Percentiles rank a stretch among this genome's conserved stretches.
Conservation (phyloP, 2,329 filamentous ascomycete species). For the Acrocalymma vagum region DNA sequence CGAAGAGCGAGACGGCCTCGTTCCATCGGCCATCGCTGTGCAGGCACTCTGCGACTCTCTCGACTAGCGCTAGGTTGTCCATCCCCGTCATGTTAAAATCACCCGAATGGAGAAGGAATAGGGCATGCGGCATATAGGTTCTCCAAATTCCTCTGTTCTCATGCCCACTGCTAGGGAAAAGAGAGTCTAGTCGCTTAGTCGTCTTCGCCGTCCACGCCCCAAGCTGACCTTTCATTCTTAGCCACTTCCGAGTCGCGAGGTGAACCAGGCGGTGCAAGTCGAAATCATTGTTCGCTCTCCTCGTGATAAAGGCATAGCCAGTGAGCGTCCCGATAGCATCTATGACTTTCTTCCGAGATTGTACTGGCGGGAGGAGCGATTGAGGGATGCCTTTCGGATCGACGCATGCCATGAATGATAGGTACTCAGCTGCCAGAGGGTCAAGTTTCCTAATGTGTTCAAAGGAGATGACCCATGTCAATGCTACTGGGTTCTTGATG, state of each 20-base stretch:
- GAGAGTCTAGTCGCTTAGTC: slow-evolving; percentile 11
- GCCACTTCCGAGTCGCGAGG: slow-evolving; percentile 9
- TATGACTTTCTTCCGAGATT: not conserved
- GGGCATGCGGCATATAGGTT: slow-evolving; percentile 22
- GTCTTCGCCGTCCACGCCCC: too few species aligned
- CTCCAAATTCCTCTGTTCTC: slow-evolving; percentile 28
- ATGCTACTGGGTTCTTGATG: slow-evolving; percentile 25
- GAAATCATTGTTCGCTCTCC: not conserved
- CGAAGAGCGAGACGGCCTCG: slow-evolving; percentile 19
- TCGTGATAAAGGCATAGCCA: slow-evolving; percentile 13
- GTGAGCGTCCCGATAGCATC: slow-evolving; percentile 7
- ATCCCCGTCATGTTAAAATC: slow-evolving; percentile 10
- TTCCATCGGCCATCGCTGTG: slow-evolving; percentile 19
- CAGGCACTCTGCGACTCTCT: slow-evolving; percentile 18
- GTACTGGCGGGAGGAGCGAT: slow-evolving; percentile 2
- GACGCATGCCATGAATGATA: slow-evolving; percentile 9
- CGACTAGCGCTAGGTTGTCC: slow-evolving; percentile 12
- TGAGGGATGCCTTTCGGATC: slow-evolving; percentile 1
- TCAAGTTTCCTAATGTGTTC: slow-evolving; percentile 33
- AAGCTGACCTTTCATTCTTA: too few species aligned
- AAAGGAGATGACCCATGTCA: slow-evolving; percentile 54
- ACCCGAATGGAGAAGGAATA: slow-evolving; percentile 21
- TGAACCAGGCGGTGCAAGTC: slow-evolving; percentile 14
- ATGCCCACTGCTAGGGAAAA: slow-evolving; percentile 23
- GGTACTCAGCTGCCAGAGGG: slow-evolving; percentile 41